Conservation (phyloP, 2,329 filamentous ascomycete species). For the Stachybotrys chlorohalonatus region DNA sequence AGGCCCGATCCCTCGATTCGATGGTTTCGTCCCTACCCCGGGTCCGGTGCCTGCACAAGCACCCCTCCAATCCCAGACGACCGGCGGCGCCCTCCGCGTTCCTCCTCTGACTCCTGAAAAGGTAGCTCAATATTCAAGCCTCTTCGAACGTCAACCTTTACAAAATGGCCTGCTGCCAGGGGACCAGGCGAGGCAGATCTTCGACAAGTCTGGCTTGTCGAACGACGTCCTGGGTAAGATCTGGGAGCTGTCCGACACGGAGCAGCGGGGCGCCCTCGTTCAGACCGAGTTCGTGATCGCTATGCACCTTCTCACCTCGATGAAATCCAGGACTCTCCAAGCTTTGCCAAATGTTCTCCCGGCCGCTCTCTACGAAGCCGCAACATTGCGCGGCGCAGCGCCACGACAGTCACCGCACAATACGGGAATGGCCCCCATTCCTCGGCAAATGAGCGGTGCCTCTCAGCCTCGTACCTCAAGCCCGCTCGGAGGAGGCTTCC, state of each 20-base stretch:
- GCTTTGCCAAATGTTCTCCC: slow-evolving; percentile 74
- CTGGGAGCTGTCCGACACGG: slow-evolving; percentile 90
- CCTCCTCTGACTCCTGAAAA: slow-evolving; percentile 84
- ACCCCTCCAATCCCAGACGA: slow-evolving; percentile 45
- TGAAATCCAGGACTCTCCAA: slow-evolving; percentile 74
- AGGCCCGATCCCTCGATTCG: slow-evolving; percentile 86
- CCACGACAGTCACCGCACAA: slow-evolving; percentile 42
- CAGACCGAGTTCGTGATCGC: slow-evolving; percentile 93
- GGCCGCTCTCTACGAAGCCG: slow-evolving; percentile 81
- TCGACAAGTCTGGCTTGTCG: slow-evolving; percentile 82
- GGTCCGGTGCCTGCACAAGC: slow-evolving; percentile 34
- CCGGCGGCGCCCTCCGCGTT: slow-evolving; percentile 70
- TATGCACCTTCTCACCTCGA: slow-evolving; percentile 92
- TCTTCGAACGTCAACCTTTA: slow-evolving; percentile 84
- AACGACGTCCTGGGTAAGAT: slow-evolving; percentile 90
- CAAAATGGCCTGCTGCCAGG: slow-evolving; percentile 67
- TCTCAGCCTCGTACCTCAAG: slow-evolving; percentile 54
- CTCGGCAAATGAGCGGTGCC: slow-evolving; percentile 72
- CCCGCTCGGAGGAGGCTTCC: slow-evolving; percentile 37
- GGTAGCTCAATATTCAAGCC: slow-evolving; percentile 74
- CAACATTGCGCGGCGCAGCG: slow-evolving; percentile 53
- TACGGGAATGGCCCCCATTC: slow-evolving; percentile 56
- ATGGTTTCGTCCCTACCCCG: slow-evolving; percentile 51
- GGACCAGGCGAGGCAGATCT: slow-evolving; percentile 85
- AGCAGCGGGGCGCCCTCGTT: slow-evolving; percentile 80